Evolutionary conservation across 371 early-diverging fungal genomes (phyloP).

Genomic region (Circinella umbellata): DNA sequence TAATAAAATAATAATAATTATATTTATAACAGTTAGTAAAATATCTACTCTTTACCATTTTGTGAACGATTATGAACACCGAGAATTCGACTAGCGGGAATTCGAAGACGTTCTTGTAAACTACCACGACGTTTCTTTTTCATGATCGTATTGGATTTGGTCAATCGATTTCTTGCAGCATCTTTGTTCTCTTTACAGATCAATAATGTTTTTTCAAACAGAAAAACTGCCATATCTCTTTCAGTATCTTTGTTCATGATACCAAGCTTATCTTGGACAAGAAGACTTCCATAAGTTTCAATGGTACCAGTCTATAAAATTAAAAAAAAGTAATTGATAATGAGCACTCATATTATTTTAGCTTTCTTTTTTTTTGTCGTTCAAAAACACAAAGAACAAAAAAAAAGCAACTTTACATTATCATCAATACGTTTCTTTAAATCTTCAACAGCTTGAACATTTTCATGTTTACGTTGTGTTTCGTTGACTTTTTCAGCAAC

Average conservation of each 20-base stretch:
- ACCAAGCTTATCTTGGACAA: constrained; percentile 82
- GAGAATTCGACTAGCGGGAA: constrained; percentile 24
- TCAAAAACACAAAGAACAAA: neutral
- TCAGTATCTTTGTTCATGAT: constrained; percentile 78
- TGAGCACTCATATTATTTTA: neutral
- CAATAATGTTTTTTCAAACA: constrained; percentile 89
- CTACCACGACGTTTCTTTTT: constrained; percentile 56
- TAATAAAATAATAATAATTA: constrained; percentile 3
- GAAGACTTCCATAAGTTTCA: constrained; percentile 79
- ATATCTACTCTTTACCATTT: constrained; percentile 11
- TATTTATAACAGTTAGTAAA: neutral
- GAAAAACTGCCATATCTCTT: constrained; percentile 78
- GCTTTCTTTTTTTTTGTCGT: neutral
- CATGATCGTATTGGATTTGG: constrained; percentile 51
- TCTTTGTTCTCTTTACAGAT: constrained; percentile 81
- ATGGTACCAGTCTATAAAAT: constrained; percentile 25
- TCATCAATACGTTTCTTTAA: constrained; percentile 66
- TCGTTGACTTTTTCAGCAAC: constrained; percentile 94
- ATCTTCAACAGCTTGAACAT: constrained; percentile 75
- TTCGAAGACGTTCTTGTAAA: constrained; percentile 77
- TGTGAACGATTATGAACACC: constrained; percentile 28
- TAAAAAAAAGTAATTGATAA: neutral
- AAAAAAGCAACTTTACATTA: neutral
- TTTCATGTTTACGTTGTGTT: constrained; percentile 87
- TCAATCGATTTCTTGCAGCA: constrained; percentile 28